Evolutionary conservation across 176 grass and related monocot species (phyloP).

Genomic region (Zea luxurians): DNA sequence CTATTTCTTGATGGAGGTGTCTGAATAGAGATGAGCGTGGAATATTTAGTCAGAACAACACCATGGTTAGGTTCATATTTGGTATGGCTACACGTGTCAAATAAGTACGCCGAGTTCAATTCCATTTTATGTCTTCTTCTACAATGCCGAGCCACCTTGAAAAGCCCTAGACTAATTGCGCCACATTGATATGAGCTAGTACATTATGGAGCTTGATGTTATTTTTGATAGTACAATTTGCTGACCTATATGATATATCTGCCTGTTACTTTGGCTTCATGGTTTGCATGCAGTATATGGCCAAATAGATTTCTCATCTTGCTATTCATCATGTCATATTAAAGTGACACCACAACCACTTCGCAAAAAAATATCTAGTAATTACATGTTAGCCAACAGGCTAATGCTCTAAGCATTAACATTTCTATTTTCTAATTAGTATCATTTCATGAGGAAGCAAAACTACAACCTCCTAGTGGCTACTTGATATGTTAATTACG

Average conservation of each 20-base stretch:
- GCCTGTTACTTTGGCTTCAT: neutral
- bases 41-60: neutral
- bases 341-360: constrained; percentile 14
- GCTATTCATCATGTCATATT: constrained; percentile 13
- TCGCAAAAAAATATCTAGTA: constrained; percentile 8
- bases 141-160: neutral
- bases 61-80: neutral
- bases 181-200: neutral
- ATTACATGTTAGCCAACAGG: neutral
- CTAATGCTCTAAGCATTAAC: neutral
- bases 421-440: neutral
- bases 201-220: constrained; percentile 14
- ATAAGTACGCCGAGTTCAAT: neutral
- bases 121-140: neutral
- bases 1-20: neutral
- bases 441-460: constrained; percentile 12
- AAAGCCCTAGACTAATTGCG: neutral
- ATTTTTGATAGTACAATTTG: constrained; percentile 9
- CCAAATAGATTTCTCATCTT: neutral
- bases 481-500: constrained; percentile 21
- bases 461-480: neutral
- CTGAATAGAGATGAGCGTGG: neutral
- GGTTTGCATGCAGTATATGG: neutral
- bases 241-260: neutral
- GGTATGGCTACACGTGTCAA: neutral